Base-by-base conservation (phyloP, 306 rosid genomes). In the Malus domestica region DNA sequence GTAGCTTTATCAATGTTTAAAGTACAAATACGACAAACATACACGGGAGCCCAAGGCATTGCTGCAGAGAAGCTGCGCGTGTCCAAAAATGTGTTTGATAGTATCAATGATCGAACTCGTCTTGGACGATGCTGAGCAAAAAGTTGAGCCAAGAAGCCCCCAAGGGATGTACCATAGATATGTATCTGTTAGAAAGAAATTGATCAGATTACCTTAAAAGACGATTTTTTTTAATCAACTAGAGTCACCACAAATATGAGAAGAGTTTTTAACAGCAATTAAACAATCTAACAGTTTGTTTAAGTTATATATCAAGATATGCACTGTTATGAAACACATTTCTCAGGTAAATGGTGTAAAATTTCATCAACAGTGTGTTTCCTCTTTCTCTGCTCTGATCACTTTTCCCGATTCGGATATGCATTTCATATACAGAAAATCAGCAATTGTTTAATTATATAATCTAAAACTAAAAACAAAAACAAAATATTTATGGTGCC, bases 21-120 rank as follows among this genome's bases (percentile, higher is more conserved):
- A 51, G 32, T 74, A 80, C 80, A 87, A 80, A 64, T 66, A 20
- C 16, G 81, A 57, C 8, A 79, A 57, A 84, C 88, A 72, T 92
- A 95, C 99, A 95, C 45, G 69, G 99, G 96, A 75, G 97, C 97
- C 99, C 99, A 95, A 67, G 99, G 97, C 90, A 92, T 95, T 51
- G 93, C 92, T 70, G 97, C 89, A 82, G 97, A 84, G 79, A 95
- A 95, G 79, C 90, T 93, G 63, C 76, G 75, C 44, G 99, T 95
- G 83, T 90, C 97, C 86, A 95, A 59, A 88, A 85, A 95, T 38
- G 99, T 81, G 85, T 95, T 95, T 75, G 99, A 95, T 30, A 95
- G 88, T 82, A 95, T 78, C 83, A 95, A 86, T 0, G 99, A 95
- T 20, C 96, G 91, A 77, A 95, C 99, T 22, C 99, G 87, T 81